Conservation (phyloP, 1,139 yeast species). For the Protomyces arabidopsidicola region DNA sequence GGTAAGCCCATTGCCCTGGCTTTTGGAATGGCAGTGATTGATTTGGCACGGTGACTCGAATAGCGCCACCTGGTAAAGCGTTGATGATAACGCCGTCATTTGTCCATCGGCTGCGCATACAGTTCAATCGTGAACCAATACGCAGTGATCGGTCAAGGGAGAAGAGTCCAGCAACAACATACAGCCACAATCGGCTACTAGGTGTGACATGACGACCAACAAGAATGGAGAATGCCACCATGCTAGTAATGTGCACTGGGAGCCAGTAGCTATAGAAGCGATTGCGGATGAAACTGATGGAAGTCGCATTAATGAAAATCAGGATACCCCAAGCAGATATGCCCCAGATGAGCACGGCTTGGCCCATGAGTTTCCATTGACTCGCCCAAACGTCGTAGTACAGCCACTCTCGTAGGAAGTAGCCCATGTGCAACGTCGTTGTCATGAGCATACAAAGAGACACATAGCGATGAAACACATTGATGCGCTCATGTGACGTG, state of each 20-base stretch:
- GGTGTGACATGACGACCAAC: conserved; percentile 32
- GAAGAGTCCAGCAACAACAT: conserved; percentile 32
- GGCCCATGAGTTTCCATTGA: conserved; percentile 28
- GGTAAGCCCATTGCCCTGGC: conserved; percentile 34
- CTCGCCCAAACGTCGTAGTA: conserved; percentile 28
- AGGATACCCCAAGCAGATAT: conserved; percentile 34
- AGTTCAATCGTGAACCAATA: conserved; percentile 17
- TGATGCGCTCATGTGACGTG: conserved; percentile 31
- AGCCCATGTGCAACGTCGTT: conserved; percentile 34
- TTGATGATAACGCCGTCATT: conserved; percentile 11
- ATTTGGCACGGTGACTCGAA: conserved; percentile 22
- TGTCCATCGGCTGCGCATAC: conserved; percentile 6
- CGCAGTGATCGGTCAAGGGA: conserved; percentile 32
- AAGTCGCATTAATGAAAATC: conserved; percentile 31
- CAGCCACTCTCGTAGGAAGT: conserved; percentile 31
- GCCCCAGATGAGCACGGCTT: conserved; percentile 31
- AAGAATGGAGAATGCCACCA: conserved; percentile 32
- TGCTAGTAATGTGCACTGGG: conserved; percentile 32
- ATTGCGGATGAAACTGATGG: conserved; percentile 30
- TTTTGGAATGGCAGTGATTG: conserved; percentile 25
- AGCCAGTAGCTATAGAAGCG: conserved; percentile 32
- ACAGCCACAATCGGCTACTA: conserved; percentile 32
- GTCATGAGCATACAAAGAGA: conserved; percentile 33
- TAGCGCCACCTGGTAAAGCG: background rate
- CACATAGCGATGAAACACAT: conserved; percentile 34